Percentiles rank a stretch among this genome's conserved stretches.
These are phyloP conservation scores for Fusarium sp. DNA, from an alignment of 2,329 filamentous ascomycete genomes.

Conservation along the genomic window DNA sequence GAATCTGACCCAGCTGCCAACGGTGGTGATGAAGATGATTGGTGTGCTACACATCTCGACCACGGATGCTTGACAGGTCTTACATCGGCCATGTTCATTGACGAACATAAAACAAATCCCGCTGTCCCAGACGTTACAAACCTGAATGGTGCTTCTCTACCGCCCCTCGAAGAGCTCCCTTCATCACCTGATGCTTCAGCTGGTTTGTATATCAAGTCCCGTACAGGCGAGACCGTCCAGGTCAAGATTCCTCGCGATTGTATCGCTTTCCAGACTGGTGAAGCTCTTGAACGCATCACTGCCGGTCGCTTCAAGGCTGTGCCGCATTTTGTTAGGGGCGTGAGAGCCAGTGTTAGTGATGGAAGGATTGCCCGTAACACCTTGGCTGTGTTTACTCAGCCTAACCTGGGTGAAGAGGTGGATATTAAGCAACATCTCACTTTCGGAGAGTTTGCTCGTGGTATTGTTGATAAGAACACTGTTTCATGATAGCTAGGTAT, in stretches of 20 bases:
- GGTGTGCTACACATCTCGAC: conserved; percentile 92
- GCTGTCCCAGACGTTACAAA: conserved; percentile 46
- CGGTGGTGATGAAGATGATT: conserved; percentile 77
- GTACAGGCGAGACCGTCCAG: conserved; percentile 84
- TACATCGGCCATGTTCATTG: conserved; percentile 95
- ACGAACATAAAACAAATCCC: conserved; percentile 68
- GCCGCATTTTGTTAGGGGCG: conserved; percentile 92
- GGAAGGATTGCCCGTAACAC: conserved; percentile 81
- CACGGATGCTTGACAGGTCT: conserved; percentile 94
- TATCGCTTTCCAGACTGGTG: conserved; percentile 95
- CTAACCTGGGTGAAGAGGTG: conserved; percentile 84
- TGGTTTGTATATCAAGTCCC: conserved; percentile 93
- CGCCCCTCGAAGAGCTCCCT: conserved; percentile 75
- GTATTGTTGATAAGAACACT: conserved; percentile 69
- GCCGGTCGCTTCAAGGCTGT: conserved; percentile 92
- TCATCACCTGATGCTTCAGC: conserved; percentile 84
- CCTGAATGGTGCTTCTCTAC: conserved; percentile 47
- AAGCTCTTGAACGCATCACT: conserved; percentile 91
- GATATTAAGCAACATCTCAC: conserved; percentile 74
- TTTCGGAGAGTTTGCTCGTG: conserved; percentile 80
- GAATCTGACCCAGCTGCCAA: conserved; percentile 52
- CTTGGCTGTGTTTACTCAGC: conserved; percentile 95
- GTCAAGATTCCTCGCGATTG: conserved; percentile 91
- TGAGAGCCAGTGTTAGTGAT: conserved; percentile 64
- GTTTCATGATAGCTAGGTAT: conserved; percentile 50